Evolutionary conservation across 139 green algal genomes (phyloP).

Genomic region (Mesotaenium endlicherianum): DNA sequence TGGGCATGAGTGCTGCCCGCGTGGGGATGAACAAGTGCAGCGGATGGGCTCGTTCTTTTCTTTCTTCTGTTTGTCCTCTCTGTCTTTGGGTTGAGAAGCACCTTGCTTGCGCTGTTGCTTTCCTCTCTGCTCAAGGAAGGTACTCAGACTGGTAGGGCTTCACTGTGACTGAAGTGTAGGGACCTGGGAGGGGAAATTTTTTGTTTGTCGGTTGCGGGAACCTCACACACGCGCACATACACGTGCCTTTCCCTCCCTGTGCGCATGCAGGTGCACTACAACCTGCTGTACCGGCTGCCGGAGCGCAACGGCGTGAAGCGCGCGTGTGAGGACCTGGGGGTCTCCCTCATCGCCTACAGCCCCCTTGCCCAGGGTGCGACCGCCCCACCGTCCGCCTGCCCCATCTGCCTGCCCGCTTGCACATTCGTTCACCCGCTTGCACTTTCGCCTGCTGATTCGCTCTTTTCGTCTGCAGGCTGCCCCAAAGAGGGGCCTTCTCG

Average conservation of each 20-base stretch:
- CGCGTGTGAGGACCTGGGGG: conserved; percentile 81
- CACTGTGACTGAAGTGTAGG: not conserved
- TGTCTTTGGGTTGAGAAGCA: not conserved
- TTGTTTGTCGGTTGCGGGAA: not conserved
- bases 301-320: conserved; percentile 81
- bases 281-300: conserved; percentile 59
- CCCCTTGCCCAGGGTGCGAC: conserved; percentile 66
- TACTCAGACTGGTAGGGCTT: not conserved
- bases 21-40: not conserved
- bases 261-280: conserved; percentile 60
- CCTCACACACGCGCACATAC: not conserved
- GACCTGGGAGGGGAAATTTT: not conserved
- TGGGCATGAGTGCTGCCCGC: too few relatives aligned
- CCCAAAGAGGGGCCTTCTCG: too few relatives aligned
- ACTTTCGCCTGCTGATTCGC: too few relatives aligned
- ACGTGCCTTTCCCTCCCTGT: not conserved
- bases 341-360: conserved; percentile 88
- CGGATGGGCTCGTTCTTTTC: not conserved
- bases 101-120: not conserved
- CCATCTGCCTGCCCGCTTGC: too few relatives aligned
- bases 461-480: too few relatives aligned
- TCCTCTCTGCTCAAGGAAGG: not conserved
- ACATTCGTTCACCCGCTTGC: too few relatives aligned
- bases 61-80: not conserved
- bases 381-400: too few relatives aligned